Base-by-base conservation (phyloP, 129 eudicot genomes). In the Tanacetum coccineum region DNA sequence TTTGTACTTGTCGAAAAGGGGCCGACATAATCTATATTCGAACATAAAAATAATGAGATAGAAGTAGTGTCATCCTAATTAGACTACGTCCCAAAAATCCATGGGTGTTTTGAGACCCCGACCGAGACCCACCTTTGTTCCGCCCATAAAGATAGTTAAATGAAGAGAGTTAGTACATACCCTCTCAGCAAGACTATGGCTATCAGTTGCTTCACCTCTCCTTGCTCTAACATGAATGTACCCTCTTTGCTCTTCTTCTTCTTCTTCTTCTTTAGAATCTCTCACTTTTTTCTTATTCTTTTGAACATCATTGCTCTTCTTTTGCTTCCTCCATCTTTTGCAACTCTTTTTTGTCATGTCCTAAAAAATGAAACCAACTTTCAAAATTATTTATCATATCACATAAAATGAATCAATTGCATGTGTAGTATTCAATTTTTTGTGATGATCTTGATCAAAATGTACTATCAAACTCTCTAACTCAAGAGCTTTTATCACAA, bases 321-420 rank as follows among this genome's bases (percentile, higher is more conserved):
- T 83, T 67, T 76, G 75, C 68, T 73, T 80, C 77, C 63, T 77
- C 46, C 58, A 0, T 28, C 67, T 80, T 48, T 6, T 71, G 47
- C 75, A 46, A 39, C 64, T 67, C 11, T 58, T 73, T 78, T 71
- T 32, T 25, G 70, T 15, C 76, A 32, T 61, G 36, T 19, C 21
- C 61, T 30, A 28, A 12, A 55, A 44, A 14, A 44, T 18, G 19
- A 47, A 45, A 58, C 28, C 25, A 30, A 52, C 1, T 7, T 9
- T 22, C 12, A 40, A 67, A 17, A 18, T 17, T 32, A 22, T 2
- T 21, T 12, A 47, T 12, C 18, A 64, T 40, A 45, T 2, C 9
- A n/a, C 0, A 49, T 9, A n/a, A 71, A 48, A 6, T 4, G 13
- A 14, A 62, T 46, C 2, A 10, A 9, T 8, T 9, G 2, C 2